Percentiles rank a stretch among this genome's conserved stretches.
These are phyloP conservation scores for Tulasnella sp. DNA, from an alignment of 768 basidiomycete species.

Conservation along the genomic window DNA sequence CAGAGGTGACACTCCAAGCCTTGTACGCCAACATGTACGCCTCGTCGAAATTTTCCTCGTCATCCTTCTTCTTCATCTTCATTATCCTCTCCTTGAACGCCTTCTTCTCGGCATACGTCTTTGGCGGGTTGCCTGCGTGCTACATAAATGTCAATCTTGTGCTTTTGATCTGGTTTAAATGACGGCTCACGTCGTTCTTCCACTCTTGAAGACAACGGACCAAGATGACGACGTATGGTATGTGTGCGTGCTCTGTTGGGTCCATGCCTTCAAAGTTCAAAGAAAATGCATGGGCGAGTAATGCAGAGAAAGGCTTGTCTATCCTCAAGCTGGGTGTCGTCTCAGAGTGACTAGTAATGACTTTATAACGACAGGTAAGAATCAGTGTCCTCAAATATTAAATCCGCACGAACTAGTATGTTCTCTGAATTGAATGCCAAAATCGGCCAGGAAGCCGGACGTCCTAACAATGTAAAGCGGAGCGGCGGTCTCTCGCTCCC, in stretches of 20 bases:
- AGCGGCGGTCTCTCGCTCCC: constrained; percentile 37
- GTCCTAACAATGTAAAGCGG: constrained; percentile 72
- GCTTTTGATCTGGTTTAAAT: neutral
- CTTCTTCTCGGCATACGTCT: constrained; percentile 52
- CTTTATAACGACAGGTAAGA: constrained; percentile 31
- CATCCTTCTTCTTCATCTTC: constrained; percentile 57
- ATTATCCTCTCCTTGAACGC: constrained; percentile 62
- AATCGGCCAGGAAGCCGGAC: constrained; percentile 82
- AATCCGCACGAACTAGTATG: constrained; percentile 52
- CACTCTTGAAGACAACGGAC: constrained; percentile 74
- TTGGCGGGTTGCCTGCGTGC: constrained; percentile 56
- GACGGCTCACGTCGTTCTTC: constrained; percentile 52
- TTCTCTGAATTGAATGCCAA: constrained; percentile 82
- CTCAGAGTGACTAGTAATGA: constrained; percentile 83
- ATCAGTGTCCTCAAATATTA: neutral
- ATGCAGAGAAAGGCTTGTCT: constrained; percentile 76
- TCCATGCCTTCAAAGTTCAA: constrained; percentile 75
- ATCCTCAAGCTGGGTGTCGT: constrained; percentile 66
- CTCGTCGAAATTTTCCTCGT: constrained; percentile 98
- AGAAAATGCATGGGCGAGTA: constrained; percentile 58
- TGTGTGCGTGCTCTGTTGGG: constrained; percentile 76
- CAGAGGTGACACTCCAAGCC: constrained; percentile 50
- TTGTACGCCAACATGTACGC: constrained; percentile 82
- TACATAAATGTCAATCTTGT: constrained; percentile 24
- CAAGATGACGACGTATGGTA: constrained; percentile 85